phyloP scores from a whole-genome alignment of 2,329 filamentous ascomycete genomes.

The Neofusicoccum parvum region DNA sequence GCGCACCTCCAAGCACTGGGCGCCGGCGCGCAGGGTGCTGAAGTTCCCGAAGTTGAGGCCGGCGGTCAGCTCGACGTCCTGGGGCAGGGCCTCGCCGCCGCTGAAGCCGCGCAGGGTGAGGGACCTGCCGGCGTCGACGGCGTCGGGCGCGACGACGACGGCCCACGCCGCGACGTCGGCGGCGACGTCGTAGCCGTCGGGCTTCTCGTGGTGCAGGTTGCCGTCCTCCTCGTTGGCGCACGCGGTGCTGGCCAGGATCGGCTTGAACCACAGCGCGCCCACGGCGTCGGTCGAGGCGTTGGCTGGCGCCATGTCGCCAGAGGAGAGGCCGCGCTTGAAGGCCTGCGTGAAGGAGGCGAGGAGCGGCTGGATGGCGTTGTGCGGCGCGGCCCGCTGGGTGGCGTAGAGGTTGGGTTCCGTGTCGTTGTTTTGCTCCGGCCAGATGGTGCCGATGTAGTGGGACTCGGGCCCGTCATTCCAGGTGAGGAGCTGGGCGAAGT shows the following conservation, averaged over 20 bases:
- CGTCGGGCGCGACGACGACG: background rate
- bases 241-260: background rate
- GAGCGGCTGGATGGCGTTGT: conserved; percentile 40
- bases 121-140: too few species aligned
- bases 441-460: conserved; percentile 42
- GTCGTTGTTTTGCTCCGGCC: conserved; percentile 36
- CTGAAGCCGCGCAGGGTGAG: background rate
- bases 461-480: conserved; percentile 42
- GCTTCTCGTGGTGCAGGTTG: conserved; percentile 1
- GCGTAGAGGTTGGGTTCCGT: conserved; percentile 28
- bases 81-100: background rate
- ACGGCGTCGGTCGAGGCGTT: background rate
- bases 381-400: conserved; percentile 30
- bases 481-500: conserved; percentile 41
- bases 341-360: conserved; percentile 40
- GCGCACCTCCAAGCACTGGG: conserved; percentile 8
- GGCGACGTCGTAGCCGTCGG: conserved; percentile 1
- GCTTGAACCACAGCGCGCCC: conserved; percentile 11
- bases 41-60: conserved; percentile 7
- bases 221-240: background rate
- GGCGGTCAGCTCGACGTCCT: background rate
- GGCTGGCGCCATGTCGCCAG: background rate
- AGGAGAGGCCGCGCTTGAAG: conserved; percentile 31
- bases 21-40: background rate
- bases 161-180: background rate